A percentile compares a stretch with the other conserved stretches of the same genome.
Conservation (phyloP, 2,329 filamentous ascomycete species). For the Claviceps sp. region DNA sequence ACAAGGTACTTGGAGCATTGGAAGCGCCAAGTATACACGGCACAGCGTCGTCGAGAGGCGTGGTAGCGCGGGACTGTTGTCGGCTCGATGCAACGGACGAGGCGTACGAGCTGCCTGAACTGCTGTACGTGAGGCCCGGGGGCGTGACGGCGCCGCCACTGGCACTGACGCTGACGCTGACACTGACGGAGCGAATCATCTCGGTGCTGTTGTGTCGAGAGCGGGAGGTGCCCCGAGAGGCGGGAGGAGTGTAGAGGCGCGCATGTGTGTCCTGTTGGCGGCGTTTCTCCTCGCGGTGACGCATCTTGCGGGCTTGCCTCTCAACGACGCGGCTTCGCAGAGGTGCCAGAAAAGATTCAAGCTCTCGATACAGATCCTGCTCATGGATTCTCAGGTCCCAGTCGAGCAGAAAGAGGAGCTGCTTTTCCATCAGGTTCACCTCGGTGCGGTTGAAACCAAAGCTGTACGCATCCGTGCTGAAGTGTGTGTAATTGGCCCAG, state of each 20-base stretch:
- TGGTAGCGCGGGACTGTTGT: constrained; percentile 37
- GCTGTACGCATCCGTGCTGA: constrained; percentile 48
- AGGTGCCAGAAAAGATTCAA: constrained; percentile 79
- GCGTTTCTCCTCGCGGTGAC: constrained; percentile 33
- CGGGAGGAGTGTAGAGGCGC: constrained; percentile 32
- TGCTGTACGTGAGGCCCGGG: constrained; percentile 35
- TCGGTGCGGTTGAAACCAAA: constrained; percentile 92
- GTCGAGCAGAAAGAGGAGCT: constrained; percentile 84
- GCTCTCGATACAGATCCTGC: constrained; percentile 73
- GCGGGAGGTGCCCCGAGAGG: constrained; percentile 30
- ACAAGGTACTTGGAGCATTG: constrained; percentile 25
- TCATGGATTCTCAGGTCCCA: constrained; percentile 84
- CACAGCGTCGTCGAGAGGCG: constrained; percentile 34
- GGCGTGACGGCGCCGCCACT: constrained; percentile 23
- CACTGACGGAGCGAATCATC: constrained; percentile 24
- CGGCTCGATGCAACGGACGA: constrained; percentile 34
- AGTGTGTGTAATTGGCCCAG: constrained; percentile 86
- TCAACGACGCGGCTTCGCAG: constrained; percentile 51
- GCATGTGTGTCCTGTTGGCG: constrained; percentile 24
- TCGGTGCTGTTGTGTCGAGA: constrained; percentile 28
- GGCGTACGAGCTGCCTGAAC: constrained; percentile 36
- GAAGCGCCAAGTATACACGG: constrained; percentile 26
- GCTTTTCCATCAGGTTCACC: constrained; percentile 99
- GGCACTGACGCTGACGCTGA: constrained; percentile 11
- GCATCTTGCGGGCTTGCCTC: constrained; percentile 35